Evolutionary conservation across 306 rosid species (phyloP).

Genomic region (Vigna nakashimae): DNA sequence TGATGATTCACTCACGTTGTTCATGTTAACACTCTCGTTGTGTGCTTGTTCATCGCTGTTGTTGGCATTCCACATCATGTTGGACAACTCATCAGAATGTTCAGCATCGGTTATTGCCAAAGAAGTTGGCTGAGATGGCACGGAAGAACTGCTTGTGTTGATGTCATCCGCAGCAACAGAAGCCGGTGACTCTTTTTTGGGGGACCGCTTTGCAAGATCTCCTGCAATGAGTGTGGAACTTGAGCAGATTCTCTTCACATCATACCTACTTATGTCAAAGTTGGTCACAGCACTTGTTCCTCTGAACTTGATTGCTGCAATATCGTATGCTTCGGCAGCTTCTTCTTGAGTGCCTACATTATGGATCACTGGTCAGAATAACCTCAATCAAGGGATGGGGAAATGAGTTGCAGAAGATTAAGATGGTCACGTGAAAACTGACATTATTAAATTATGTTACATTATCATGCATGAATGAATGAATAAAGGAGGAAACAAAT

Average conservation of each 20-base stretch:
- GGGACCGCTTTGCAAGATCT: conserved; percentile 84
- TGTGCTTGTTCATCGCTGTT: conserved; percentile 38
- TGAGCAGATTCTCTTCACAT: conserved; percentile 97
- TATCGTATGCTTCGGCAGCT: conserved; percentile 99
- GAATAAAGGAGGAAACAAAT: background rate
- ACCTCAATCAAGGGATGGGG: too few relatives aligned
- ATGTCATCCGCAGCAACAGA: conserved; percentile 42
- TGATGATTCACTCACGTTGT: conserved; percentile 9
- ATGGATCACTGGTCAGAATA: background rate
- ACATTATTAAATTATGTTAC: conserved; percentile 1
- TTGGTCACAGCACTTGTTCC: conserved; percentile 98
- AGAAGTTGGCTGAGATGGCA: conserved; percentile 62
- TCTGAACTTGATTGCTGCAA: conserved; percentile 97
- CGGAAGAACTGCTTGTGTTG: conserved; percentile 50
- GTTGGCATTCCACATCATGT: conserved; percentile 74
- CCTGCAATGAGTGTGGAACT: conserved; percentile 89
- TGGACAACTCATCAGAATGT: conserved; percentile 64
- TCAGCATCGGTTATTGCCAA: conserved; percentile 56
- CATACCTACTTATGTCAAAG: conserved; percentile 91
- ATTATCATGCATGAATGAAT: background rate
- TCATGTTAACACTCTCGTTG: conserved; percentile 47
- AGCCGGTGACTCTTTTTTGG: conserved; percentile 49
- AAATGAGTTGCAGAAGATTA: background rate
- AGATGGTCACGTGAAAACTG: conserved; percentile 24
- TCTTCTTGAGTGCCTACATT: conserved; percentile 93